These are phyloP conservation scores for Ilyonectria destructans DNA, from an alignment of 2,329 filamentous ascomycete genomes.

Conservation along the genomic window DNA sequence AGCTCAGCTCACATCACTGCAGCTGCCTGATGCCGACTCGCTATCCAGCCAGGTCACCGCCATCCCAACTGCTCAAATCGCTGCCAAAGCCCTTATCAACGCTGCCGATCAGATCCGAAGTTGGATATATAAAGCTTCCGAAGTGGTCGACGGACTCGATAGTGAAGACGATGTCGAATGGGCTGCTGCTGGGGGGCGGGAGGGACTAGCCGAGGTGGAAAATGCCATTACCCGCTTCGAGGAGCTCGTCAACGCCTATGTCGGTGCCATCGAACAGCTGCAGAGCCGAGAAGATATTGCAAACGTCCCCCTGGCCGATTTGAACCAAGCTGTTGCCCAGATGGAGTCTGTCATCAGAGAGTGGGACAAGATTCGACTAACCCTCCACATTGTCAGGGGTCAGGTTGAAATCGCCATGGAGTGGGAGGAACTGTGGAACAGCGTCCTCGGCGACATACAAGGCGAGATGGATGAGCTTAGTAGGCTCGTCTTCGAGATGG, in stretches of 20 bases:
- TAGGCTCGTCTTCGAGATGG: conserved; percentile 95
- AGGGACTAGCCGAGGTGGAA: conserved; percentile 82
- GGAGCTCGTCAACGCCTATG: conserved; percentile 91
- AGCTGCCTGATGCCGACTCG: conserved; percentile 87
- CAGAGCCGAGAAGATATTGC: conserved; percentile 85
- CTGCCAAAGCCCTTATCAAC: conserved; percentile 85
- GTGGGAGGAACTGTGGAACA: conserved; percentile 98
- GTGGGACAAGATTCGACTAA: conserved; percentile 87
- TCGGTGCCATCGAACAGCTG: conserved; percentile 92
- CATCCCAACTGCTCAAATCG: conserved; percentile 88
- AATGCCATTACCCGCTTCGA: conserved; percentile 88
- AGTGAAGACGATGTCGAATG: conserved; percentile 98
- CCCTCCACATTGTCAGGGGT: conserved; percentile 84
- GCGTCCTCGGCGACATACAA: conserved; percentile 92
- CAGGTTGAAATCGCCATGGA: conserved; percentile 99
- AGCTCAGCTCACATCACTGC: conserved; percentile 90
- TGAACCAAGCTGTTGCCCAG: conserved; percentile 84
- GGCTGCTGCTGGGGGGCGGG: conserved; percentile 89
- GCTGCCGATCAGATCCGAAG: conserved; percentile 93
- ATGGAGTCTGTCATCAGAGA: conserved; percentile 91
- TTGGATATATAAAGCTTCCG: conserved; percentile 94
- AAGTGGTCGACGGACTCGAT: conserved; percentile 90
- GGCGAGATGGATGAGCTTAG: conserved; percentile 86
- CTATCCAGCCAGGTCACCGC: conserved; percentile 87
- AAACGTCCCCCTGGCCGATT: conserved; percentile 78